Evolutionary conservation across 177 flowering plant species (phyloP), one percentile per base, ranked within the genome.

Genomic region (Telopea speciosissima): DNA sequence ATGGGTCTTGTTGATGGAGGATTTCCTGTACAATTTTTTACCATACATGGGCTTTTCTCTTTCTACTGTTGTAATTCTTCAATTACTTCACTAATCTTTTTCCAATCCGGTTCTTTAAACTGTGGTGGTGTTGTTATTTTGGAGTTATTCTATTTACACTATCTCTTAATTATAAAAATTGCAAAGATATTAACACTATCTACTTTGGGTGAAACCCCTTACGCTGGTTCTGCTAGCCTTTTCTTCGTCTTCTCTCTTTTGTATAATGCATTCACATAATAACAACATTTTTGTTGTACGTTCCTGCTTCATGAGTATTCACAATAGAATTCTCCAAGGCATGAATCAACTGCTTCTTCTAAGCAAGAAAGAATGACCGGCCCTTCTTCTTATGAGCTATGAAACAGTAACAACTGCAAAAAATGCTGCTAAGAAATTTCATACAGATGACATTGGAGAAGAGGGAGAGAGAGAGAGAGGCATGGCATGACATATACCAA

Each of bases 131-230:
- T n/a, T n/a, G n/a, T n/a, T n/a, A n/a, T n/a, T n/a, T n/a, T n/a
- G n/a, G n/a, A n/a, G n/a, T n/a, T n/a, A n/a, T n/a, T n/a, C n/a
- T n/a, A n/a, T n/a, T n/a, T 52, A 68, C 72, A 81, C 77, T 71
- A 71, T 63, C 67, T 65, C 70, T 78, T 49, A 61, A 72, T 65
- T 76, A 77, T 76, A 79, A 75, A 59, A 79, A 80, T 72, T 74
- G 68, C 71, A 62, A 59, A 77, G 52, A 70, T 62, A 72, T 77
- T 73, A 67, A 62, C 62, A 62, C 40, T 62, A 73, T 59, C 74
- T 56, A 66, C 64, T 52, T 49, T 26, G 44, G 68, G 52, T 63
- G 31, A 71, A 69, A 64, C 72, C 54, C n/a, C 70, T 70, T 19
- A 63, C 59, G 59, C 65, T 67, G 58, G 62, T 36, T 72, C 45